A percentile compares a stretch with the other conserved stretches of the same genome.
Evolutionary conservation across 1,139 yeast species (phyloP).

Genomic region (Meyerozyma carpophila): DNA sequence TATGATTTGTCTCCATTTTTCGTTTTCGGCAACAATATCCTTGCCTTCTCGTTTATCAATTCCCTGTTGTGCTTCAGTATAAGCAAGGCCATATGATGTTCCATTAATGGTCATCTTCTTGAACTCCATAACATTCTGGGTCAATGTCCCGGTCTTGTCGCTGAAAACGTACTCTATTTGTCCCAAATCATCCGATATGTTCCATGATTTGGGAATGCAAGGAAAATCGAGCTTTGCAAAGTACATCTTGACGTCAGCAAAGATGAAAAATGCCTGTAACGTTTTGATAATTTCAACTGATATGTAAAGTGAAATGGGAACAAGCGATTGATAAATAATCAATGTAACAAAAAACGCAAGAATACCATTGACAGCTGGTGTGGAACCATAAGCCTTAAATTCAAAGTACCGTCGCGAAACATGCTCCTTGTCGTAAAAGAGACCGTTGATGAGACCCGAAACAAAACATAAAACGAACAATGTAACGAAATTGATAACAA

Average conservation of each 20-base stretch:
- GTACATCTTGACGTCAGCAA: constrained; percentile 83
- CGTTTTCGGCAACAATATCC: constrained; percentile 66
- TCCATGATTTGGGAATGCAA: constrained; percentile 96
- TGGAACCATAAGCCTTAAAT: constrained; percentile 21
- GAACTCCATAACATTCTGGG: constrained; percentile 96
- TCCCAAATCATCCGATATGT: constrained; percentile 93
- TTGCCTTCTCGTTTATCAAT: constrained; percentile 82
- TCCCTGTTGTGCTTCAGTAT: constrained; percentile 94
- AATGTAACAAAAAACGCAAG: constrained; percentile 85
- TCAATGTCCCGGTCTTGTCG: constrained; percentile 94
- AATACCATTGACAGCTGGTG: constrained; percentile 74
- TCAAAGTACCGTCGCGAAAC: constrained; percentile 43
- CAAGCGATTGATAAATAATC: constrained; percentile 84
- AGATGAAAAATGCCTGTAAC: constrained; percentile 88
- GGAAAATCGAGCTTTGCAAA: constrained; percentile 84
- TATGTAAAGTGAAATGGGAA: constrained; percentile 91
- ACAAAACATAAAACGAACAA: constrained; percentile 47
- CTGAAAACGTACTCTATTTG: constrained; percentile 94
- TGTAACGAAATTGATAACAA: constrained; percentile 40
- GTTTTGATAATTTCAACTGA: constrained; percentile 95
- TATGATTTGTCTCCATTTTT: constrained; percentile 58
- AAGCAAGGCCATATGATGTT: constrained; percentile 84
- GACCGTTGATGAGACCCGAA: constrained; percentile 49
- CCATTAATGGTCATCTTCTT: constrained; percentile 90
- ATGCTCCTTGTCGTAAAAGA: constrained; percentile 31